Evolutionary conservation across 495 filamentous ascomycete species (phyloP), one percentile per base, ranked within the genome.

Genomic region (Chaetomium tenue): DNA sequence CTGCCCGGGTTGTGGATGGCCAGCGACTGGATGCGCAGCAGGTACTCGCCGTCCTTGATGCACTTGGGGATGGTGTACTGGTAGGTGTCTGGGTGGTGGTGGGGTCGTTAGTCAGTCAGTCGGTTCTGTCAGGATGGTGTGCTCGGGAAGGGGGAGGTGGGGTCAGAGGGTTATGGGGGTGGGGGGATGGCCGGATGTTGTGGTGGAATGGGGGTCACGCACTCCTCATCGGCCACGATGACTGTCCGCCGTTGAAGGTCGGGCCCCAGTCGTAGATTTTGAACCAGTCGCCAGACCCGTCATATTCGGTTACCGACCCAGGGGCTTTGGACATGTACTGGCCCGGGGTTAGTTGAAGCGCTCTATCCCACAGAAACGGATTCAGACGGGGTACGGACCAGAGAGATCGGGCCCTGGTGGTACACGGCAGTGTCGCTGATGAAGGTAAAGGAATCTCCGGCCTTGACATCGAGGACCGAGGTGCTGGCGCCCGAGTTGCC

Each of bases 11-110:
- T 87, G 75, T 87, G 84, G 67, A 87, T 82, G 47, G 78, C 85
- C n/a, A 88, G 79, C 22, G 81, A 80, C 70, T 88, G 85, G 59
- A 84, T 83, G 5, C 86, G 81, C 57, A 88, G 75, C 58, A 89
- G 82, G 64, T 89, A 89, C 61, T 87, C 82, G 58, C 86, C 86
- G 53, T 72, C 74, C 0, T 81, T 76, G 66, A 86, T 76, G 58
- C 75, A 77, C 65, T 76, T 75, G 16, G 85, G 85, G 65, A 88
- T 83, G 50, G 76, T 83, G 74, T 77, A 81, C 23, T 72, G 74
- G 73, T 86, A 87, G 23, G 73, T 70, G 60, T 70, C 77, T 79
- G 37, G 0, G 28, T 30, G 28, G 28, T 30, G 28, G 28, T 30
- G n/a, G 1, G 1, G 33, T 0, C 15, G 54, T 57, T 23, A 22